Evolutionary conservation across 495 filamentous ascomycete genomes (phyloP).

Genomic region (Neurospora sp.): DNA sequence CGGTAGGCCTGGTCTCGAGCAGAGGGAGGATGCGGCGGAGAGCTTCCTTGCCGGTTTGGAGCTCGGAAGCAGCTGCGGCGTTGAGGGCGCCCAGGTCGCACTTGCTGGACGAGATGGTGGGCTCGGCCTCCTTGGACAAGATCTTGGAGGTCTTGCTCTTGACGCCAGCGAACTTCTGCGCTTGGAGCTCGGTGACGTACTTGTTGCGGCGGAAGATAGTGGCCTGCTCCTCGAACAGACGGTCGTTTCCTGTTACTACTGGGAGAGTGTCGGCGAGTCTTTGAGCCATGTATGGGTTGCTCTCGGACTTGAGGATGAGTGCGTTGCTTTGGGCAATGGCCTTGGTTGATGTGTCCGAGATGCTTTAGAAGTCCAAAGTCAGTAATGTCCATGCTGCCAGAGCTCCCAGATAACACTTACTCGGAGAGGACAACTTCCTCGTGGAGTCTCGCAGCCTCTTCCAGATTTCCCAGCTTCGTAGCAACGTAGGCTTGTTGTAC

Average conservation of each 20-base stretch:
- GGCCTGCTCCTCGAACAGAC: conserved; percentile 68
- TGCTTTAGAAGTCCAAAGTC: conserved; percentile 40
- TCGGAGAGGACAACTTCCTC: conserved; percentile 44
- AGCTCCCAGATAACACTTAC: conserved; percentile 15
- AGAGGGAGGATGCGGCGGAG: conserved; percentile 65
- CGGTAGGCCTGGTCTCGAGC: conserved; percentile 66
- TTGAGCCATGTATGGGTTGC: conserved; percentile 73
- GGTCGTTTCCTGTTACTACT: conserved; percentile 51
- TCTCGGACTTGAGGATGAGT: conserved; percentile 45
- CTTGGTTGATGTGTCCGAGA: conserved; percentile 67
- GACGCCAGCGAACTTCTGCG: conserved; percentile 67
- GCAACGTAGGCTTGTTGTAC: conserved; percentile 82
- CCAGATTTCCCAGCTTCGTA: conserved; percentile 56
- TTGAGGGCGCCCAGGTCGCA: conserved; percentile 65
- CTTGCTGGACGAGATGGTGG: conserved; percentile 45
- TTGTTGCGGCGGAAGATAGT: conserved; percentile 58
- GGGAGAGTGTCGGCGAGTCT: conserved; percentile 52
- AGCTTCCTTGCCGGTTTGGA: conserved; percentile 53
- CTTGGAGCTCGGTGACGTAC: conserved; percentile 63
- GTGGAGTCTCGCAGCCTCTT: conserved; percentile 60
- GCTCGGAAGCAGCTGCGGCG: conserved; percentile 64
- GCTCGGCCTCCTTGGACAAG: conserved; percentile 38
- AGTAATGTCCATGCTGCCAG: neutral
- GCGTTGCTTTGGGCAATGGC: conserved; percentile 73
- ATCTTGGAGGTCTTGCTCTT: conserved; percentile 52